Evolutionary conservation across 345 rosid genomes (phyloP), one percentile per base, ranked within the genome.

Genomic region (Bruguiera parviflora): DNA sequence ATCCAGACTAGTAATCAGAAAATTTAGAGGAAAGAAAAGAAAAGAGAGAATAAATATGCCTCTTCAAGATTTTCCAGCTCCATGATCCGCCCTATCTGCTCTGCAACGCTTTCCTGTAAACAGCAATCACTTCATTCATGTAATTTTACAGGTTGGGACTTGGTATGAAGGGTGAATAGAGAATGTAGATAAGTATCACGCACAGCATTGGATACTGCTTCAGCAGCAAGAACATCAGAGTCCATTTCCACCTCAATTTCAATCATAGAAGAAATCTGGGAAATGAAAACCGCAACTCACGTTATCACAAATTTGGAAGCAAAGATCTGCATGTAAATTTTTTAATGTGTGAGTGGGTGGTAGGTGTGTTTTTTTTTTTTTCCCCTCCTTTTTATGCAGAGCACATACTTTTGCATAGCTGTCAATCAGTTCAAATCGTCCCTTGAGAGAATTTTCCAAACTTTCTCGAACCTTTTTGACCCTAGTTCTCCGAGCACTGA

Each of bases 21-120:
- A 31, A 5, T 28, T 3, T 11, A 32, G 18, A 24, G 2, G n/a
- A 51, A 47, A 27, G 6, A 47, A 63, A 56, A 56, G 59, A 24
- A 57, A 24, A 43, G 31, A 43, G 27, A 18, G n/a, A 29, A 61
- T 15, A 51, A 57, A 64, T 73, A 52, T 81, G 78, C 98, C 96
- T 89, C 98, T 84, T 94, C 97, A 77, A 94, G 95, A 75, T 91
- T 89, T 78, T 94, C 97, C 9, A 94, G 89, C 81, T 94, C 98
- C 96, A 91, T 89, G 68, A 91, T 85, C 68, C 91, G 93, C 65
- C 84, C 85, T 81, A 95, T 90, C 79, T 90, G 96, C 69, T 90
- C 89, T 49, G 96, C 79, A 56, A 90, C 79, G 72, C 73, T 85
- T 79, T 88, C 96, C 99, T 92, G 85, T 65, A 67, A 75, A 73